Percentiles rank a stretch among this genome's conserved stretches.
These are phyloP conservation scores for Mediolabrus comicus DNA, from an alignment of 108 stramenopile genomes.

Conservation along the genomic window DNA sequence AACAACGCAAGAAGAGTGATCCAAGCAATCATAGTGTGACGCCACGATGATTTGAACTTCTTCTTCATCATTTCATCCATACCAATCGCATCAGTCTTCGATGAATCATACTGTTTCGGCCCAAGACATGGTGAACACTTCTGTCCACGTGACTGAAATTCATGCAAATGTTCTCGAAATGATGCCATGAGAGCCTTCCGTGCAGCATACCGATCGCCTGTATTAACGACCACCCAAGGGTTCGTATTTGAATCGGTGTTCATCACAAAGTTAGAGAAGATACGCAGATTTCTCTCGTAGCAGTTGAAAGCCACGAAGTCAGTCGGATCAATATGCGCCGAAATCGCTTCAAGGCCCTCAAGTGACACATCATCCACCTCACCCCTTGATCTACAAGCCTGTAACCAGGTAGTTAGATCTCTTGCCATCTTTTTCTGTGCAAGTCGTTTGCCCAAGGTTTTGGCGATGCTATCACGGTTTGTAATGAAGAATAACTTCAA, in stretches of 20 bases:
- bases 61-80: slow-evolving; percentile 39
- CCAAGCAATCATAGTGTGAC: slow-evolving; percentile 26
- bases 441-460: slow-evolving; percentile 59
- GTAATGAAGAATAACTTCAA: slow-evolving; percentile 73
- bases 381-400: slow-evolving; percentile 45
- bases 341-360: slow-evolving; percentile 69
- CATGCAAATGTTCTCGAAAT: slow-evolving; percentile 54
- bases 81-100: slow-evolving; percentile 16
- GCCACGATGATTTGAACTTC: slow-evolving; percentile 19
- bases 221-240: slow-evolving; percentile 26
- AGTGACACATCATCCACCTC: slow-evolving; percentile 26
- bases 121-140: slow-evolving; percentile 18
- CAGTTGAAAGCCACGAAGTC: slow-evolving; percentile 81
- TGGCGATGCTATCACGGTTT: slow-evolving; percentile 66
- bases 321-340: slow-evolving; percentile 75
- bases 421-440: slow-evolving; percentile 78
- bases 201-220: slow-evolving; percentile 53
- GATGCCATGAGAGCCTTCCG: slow-evolving; percentile 52
- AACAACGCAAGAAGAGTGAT: slow-evolving; percentile 22
- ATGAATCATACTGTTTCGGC: not conserved
- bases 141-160: slow-evolving; percentile 28
- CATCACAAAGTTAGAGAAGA: slow-evolving; percentile 57
- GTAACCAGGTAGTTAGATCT: slow-evolving; percentile 66
- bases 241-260: slow-evolving; percentile 54
- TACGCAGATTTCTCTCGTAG: slow-evolving; percentile 62